Evolutionary conservation across 805 yeast genomes (phyloP).

Genomic region (Monosporozyma yasuniensis): DNA sequence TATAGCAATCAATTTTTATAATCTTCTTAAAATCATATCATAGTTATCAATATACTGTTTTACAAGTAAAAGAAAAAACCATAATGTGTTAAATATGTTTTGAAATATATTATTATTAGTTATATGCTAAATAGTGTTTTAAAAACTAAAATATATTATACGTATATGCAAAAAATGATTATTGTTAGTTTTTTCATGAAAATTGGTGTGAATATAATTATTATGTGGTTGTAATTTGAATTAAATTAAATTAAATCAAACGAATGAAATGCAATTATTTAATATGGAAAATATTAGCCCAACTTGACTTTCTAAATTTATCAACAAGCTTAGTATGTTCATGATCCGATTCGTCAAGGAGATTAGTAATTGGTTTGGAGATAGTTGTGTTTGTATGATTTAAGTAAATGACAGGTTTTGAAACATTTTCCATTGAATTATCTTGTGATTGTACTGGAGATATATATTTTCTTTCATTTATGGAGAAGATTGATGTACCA

Average conservation of each 20-base stretch:
- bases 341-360: not conserved
- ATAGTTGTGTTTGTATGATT: slow-evolving; percentile 30
- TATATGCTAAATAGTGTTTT: too few species aligned
- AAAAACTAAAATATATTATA: not conserved
- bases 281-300: slow-evolving; percentile 3
- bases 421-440: slow-evolving; percentile 39
- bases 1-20: not conserved
- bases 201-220: too few species aligned
- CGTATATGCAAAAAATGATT: not conserved
- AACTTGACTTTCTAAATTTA: slow-evolving; percentile 2
- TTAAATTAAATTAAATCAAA: not conserved
- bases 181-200: too few species aligned
- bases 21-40: not conserved
- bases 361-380: not conserved
- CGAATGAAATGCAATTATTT: not conserved
- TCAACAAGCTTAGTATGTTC: not conserved
- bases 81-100: too few species aligned
- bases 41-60: not conserved
- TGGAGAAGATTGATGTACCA: not conserved
- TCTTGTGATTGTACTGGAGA: not conserved
- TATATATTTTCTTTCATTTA: not conserved
- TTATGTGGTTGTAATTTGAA: not conserved
- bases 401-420: slow-evolving; percentile 83
- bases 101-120: too few species aligned
- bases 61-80: too few species aligned